Percentiles rank a stretch among this genome's conserved stretches.
These are phyloP conservation scores for Ustilago bromivora DNA, from an alignment of 1,284 basidiomycete genomes.

Conservation along the genomic window DNA sequence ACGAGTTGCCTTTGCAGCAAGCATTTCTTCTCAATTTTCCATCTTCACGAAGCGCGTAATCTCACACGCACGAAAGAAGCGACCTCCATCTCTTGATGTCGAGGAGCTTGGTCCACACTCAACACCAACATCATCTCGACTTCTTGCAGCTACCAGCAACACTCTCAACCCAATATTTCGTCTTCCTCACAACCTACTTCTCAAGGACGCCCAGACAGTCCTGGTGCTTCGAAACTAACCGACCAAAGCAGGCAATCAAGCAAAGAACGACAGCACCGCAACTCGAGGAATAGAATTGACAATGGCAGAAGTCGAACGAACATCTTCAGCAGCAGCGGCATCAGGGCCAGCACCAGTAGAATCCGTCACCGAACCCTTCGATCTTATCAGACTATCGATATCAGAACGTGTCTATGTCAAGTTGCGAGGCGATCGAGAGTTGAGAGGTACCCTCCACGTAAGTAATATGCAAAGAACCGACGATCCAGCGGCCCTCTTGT, in stretches of 20 bases:
- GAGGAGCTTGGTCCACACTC: conserved; percentile 26
- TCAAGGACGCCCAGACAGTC: too few species aligned
- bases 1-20: background rate
- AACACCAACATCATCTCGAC: conserved; percentile 15
- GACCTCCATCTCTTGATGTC: background rate
- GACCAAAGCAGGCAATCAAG: background rate
- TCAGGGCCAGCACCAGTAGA: conserved; percentile 28
- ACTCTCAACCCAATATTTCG: too few species aligned
- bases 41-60: background rate
- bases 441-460: conserved; percentile 87
- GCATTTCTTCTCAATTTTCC: conserved; percentile 9
- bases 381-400: conserved; percentile 93
- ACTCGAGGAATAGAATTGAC: background rate
- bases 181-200: too few species aligned
- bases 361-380: conserved; percentile 89
- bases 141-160: background rate
- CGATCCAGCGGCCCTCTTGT: background rate
- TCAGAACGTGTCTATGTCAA: conserved; percentile 97
- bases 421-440: conserved; percentile 90
- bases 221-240: background rate
- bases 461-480: conserved; percentile 8
- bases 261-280: background rate
- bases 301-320: conserved; percentile 46
- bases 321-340: conserved; percentile 22
- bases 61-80: conserved; percentile 19